Evolutionary conservation across 176 grass and related monocot genomes (phyloP).

Genomic region (Cenchrus purpureus): DNA sequence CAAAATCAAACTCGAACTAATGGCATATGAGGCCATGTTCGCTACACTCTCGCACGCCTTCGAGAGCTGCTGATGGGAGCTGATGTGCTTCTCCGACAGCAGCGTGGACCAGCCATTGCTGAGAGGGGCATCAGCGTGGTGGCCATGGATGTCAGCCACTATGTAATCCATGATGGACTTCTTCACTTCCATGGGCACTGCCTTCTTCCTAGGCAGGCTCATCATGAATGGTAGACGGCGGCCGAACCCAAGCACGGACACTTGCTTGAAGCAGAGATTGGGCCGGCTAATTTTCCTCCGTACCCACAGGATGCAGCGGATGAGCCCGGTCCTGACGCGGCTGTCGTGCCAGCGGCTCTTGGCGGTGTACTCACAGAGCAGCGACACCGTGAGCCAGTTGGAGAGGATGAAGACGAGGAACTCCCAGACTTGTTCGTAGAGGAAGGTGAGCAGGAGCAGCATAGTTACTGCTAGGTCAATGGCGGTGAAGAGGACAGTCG

Average conservation of each 20-base stretch:
- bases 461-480: background rate
- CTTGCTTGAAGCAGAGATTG: background rate
- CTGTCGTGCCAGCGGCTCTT: background rate
- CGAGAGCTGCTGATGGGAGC: background rate
- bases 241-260: background rate
- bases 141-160: too few relatives aligned
- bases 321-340: too few relatives aligned
- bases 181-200: background rate
- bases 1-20: too few relatives aligned
- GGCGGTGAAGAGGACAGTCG: background rate
- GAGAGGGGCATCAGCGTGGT: background rate
- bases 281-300: background rate
- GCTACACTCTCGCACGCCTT: background rate
- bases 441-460: background rate
- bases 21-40: too few relatives aligned
- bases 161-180: background rate
- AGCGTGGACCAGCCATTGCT: background rate
- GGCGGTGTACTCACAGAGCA: background rate
- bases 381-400: conserved; percentile 1
- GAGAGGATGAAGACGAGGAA: conserved; percentile 24
- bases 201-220: background rate
- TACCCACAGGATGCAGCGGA: background rate
- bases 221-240: background rate
- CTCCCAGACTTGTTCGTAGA: background rate
- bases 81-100: background rate